A percentile compares a stretch with the other conserved stretches of the same genome.
These are phyloP conservation scores for Xylaria curta DNA, from an alignment of 495 filamentous ascomycete species.

Conservation along the genomic window DNA sequence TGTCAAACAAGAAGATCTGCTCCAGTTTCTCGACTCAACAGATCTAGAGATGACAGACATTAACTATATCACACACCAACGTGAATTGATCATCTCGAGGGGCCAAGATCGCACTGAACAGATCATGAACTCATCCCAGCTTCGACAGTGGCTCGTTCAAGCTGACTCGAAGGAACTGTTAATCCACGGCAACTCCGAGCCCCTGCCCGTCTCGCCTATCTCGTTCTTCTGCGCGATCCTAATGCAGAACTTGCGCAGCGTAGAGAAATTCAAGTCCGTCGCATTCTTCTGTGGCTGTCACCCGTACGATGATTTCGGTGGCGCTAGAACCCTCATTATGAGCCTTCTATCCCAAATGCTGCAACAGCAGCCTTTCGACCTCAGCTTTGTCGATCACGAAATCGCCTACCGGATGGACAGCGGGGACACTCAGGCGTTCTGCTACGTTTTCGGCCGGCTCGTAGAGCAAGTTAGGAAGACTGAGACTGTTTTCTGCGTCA, in stretches of 20 bases:
- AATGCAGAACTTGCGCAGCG: slow-evolving; percentile 8
- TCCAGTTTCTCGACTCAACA: not conserved
- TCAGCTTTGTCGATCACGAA: slow-evolving; percentile 1
- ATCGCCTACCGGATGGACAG: not conserved
- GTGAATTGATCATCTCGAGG: slow-evolving; percentile 3
- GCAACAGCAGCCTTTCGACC: slow-evolving; percentile 3
- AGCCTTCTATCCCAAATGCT: slow-evolving; percentile 2
- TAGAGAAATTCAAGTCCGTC: slow-evolving; percentile 6
- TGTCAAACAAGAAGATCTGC: not conserved
- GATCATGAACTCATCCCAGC: slow-evolving; percentile 7
- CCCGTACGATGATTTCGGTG: slow-evolving; percentile 1
- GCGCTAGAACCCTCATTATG: slow-evolving; percentile 7
- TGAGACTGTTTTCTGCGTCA: slow-evolving; percentile 6
- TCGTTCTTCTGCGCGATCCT: slow-evolving; percentile 1
- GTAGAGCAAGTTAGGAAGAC: not conserved
- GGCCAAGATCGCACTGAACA: slow-evolving; percentile 15
- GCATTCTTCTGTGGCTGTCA: slow-evolving; percentile 16
- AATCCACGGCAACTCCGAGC: not conserved
- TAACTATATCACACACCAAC: not conserved
- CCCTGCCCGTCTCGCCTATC: slow-evolving; percentile 2
- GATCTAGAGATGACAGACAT: not conserved
- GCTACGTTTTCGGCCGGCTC: slow-evolving; percentile 4
- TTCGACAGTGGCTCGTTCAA: slow-evolving; percentile 14
- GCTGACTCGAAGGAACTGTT: slow-evolving; percentile 6
- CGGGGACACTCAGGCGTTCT: not conserved